Percentiles rank a stretch among this genome's conserved stretches.
phyloP scores from a whole-genome alignment of 148 eudicot species.

The Limonium bicolor region DNA sequence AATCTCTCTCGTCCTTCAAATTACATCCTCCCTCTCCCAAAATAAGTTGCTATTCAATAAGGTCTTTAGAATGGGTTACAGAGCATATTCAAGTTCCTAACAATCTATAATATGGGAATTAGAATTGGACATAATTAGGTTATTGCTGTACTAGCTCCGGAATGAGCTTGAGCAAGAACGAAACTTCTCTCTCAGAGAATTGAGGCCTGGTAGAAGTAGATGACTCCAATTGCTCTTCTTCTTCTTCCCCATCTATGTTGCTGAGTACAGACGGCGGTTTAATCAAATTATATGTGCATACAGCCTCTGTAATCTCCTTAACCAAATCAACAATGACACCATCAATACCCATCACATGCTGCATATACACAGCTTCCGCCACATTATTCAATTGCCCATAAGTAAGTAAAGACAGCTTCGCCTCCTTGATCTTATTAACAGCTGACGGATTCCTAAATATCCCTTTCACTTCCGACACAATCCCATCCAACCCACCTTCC shows the following conservation, averaged over 20 bases:
- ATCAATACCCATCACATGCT: slow-evolving; percentile 65
- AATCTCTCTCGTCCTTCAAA: too few species aligned
- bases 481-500: slow-evolving; percentile 74
- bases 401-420: slow-evolving; percentile 54
- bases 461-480: slow-evolving; percentile 78
- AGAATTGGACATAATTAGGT: neutral
- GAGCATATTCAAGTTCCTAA: too few species aligned
- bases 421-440: slow-evolving; percentile 52
- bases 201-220: slow-evolving; percentile 16
- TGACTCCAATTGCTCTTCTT: slow-evolving; percentile 1
- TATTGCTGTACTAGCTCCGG: slow-evolving; percentile 32
- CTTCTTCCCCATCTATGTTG: slow-evolving; percentile 1
- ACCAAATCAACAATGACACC: slow-evolving; percentile 79
- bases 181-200: slow-evolving; percentile 30
- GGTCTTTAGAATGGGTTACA: too few species aligned
- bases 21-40: too few species aligned
- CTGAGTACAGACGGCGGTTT: slow-evolving; percentile 13
- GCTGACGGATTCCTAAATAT: slow-evolving; percentile 57
- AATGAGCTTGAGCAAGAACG: slow-evolving; percentile 38
- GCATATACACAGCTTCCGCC: slow-evolving; percentile 74
- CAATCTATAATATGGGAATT: too few species aligned
- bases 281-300: slow-evolving; percentile 13
- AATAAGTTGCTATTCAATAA: too few species aligned
- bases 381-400: slow-evolving; percentile 51
- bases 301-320: slow-evolving; percentile 49